Base-by-base conservation (phyloP, 1,139 yeast genomes). In the Magnusiomyces suaveolens region DNA sequence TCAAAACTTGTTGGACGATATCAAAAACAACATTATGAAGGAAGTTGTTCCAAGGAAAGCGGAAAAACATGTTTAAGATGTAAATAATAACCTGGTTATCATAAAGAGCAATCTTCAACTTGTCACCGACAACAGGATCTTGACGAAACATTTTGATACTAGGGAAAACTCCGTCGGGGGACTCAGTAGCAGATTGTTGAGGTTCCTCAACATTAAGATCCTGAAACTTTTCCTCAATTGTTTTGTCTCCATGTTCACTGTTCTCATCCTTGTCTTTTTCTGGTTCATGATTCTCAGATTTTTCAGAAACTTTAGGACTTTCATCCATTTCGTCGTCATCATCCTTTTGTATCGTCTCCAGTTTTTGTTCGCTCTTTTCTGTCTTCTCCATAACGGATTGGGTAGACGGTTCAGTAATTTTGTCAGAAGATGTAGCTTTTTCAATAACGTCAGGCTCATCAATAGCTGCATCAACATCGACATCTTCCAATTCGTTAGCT, bases 1-100 rank as follows among this genome's bases (percentile, higher is more conserved):
- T 90, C 66, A 92, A 78, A 14, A 92, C 85, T 70, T 92, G 99
- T 71, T 94, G 99, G 44, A 92, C 95, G 62, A 92, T 87, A 70
- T 92, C 99, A 72, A 92, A 92, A 8, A 92, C 97, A 56, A 94
- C 98, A 66, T 92, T 92, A 71, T 92, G 99, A 71, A 95, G 76
- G 66, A 92, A 92, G 68, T 92, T 92, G 70, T 92, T 92, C 98
- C 99, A 92, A 3, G 98, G 98, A 70, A 89, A 92, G 63, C 79
- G 78, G 77, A 90, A 86, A 67, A 92, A 90, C 85, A 92, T 84
- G 39, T 82, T 73, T 56, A 90, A 72, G 54, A 92, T 87, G 52
- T 84, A 83, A 48, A 87, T 78, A 52, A 92, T 78, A 56, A 92
- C 85, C 60, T 82, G 82, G 54, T 87, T 84, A 68, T 92, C 97